Evolutionary conservation across 495 filamentous ascomycete species (phyloP).

Genomic region (Hypomontagnella monticulosa): DNA sequence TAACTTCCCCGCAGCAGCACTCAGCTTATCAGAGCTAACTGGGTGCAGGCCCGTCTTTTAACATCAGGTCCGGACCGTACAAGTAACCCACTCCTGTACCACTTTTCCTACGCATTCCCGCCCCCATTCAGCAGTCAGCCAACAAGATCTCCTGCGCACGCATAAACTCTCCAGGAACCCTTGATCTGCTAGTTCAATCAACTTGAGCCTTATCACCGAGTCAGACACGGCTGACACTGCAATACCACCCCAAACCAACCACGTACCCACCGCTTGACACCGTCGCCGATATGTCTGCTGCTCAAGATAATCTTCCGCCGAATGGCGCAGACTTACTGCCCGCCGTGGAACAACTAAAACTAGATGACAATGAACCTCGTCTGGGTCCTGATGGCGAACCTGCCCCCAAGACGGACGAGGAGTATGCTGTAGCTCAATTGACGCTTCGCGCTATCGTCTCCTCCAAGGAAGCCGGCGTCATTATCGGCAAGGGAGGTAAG

Average conservation of each 20-base stretch:
- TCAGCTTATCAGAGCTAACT: conserved; percentile 48
- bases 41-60: conserved; percentile 28
- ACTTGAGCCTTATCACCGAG: conserved; percentile 31
- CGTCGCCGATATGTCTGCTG: conserved; percentile 54
- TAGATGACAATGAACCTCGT: conserved; percentile 63
- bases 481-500: conserved; percentile 98
- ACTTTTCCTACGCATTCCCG: conserved; percentile 41
- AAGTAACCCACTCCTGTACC: conserved; percentile 40
- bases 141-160: conserved; percentile 35
- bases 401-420: conserved; percentile 88
- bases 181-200: conserved; percentile 29
- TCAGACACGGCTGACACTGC: conserved; percentile 30
- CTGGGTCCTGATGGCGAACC: conserved; percentile 73
- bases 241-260: conserved; percentile 27
- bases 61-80: conserved; percentile 37
- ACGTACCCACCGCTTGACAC: conserved; percentile 2
- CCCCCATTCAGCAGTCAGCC: conserved; percentile 38
- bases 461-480: conserved; percentile 97
- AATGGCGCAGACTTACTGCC: conserved; percentile 57
- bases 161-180: conserved; percentile 12
- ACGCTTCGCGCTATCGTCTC: conserved; percentile 97
- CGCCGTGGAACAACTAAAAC: conserved; percentile 56
- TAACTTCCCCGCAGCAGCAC: conserved; percentile 45
- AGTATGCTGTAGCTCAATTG: conserved; percentile 89
- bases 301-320: conserved; percentile 54